Conservation (phyloP, 2,329 filamentous ascomycete species). For the Clarireedia monteithiana region DNA sequence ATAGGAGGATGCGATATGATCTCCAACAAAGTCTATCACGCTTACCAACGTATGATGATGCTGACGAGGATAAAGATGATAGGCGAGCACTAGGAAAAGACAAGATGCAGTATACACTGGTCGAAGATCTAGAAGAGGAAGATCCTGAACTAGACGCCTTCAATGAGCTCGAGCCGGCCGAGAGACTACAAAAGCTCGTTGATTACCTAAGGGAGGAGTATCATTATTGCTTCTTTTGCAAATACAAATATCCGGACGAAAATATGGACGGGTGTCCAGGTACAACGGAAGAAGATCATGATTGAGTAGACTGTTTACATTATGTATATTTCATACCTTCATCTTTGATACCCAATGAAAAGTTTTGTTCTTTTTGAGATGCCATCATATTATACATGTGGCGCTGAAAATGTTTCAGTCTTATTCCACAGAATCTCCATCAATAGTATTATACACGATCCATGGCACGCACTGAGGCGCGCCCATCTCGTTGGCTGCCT, state of each 20-base stretch:
- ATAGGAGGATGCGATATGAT: constrained; percentile 56
- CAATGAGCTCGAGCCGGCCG: constrained; percentile 56
- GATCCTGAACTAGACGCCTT: constrained; percentile 77
- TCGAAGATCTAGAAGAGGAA: constrained; percentile 67
- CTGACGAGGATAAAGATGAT: constrained; percentile 66
- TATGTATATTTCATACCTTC: constrained; percentile 8
- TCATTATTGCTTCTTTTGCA: constrained; percentile 95
- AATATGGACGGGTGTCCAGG: constrained; percentile 86
- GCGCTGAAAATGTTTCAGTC: constrained; percentile 1
- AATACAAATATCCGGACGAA: constrained; percentile 66
- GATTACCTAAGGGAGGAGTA: constrained; percentile 62
- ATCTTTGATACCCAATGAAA: constrained; percentile 21
- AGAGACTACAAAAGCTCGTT: constrained; percentile 61
- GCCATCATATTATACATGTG: background rate
- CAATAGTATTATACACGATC: constrained; percentile 7
- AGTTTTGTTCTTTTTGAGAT: background rate
- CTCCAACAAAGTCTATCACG: constrained; percentile 56
- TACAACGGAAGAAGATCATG: constrained; percentile 73
- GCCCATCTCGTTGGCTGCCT: constrained; percentile 19
- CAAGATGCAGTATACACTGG: constrained; percentile 46
- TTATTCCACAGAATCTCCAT: background rate
- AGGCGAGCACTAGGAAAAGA: constrained; percentile 57
- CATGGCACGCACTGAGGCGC: constrained; percentile 18
- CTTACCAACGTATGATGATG: constrained; percentile 60
- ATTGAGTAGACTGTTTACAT: constrained; percentile 30